A percentile compares a stretch with the other conserved stretches of the same genome.
phyloP scores from a whole-genome alignment of 805 yeast species.

The Wickerhamomyces rabaulensis region DNA sequence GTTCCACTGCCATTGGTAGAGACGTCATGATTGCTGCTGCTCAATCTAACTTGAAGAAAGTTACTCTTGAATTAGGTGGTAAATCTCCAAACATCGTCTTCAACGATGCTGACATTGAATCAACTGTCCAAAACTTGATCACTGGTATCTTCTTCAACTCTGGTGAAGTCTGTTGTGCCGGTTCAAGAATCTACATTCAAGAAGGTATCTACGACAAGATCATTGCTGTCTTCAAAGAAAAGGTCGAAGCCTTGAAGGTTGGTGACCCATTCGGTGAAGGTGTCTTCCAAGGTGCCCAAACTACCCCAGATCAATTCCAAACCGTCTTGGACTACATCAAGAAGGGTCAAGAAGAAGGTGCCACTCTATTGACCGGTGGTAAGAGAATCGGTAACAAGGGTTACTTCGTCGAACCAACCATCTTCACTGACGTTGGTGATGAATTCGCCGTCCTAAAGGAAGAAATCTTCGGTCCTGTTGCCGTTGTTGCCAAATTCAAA shows the following conservation, averaged over 20 bases:
- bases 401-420: constrained; percentile 57
- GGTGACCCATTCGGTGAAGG: constrained; percentile 60
- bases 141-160: constrained; percentile 62
- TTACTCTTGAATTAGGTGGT: constrained; percentile 65
- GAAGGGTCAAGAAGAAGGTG: constrained; percentile 53
- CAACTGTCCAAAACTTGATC: constrained; percentile 41
- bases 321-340: constrained; percentile 55
- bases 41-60: constrained; percentile 57
- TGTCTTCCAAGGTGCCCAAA: constrained; percentile 61
- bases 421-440: constrained; percentile 49
- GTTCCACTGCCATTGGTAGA: constrained; percentile 62
- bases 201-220: constrained; percentile 54
- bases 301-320: constrained; percentile 52
- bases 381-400: constrained; percentile 52
- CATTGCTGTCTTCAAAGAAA: constrained; percentile 42
- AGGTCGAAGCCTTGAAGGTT: constrained; percentile 47
- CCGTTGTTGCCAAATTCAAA: constrained; percentile 53
- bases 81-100: constrained; percentile 64
- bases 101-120: constrained; percentile 50
- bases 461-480: constrained; percentile 67
- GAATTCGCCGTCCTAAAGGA: constrained; percentile 50
- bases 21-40: constrained; percentile 56
- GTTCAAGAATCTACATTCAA: constrained; percentile 60
- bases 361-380: constrained; percentile 56
- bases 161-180: constrained; percentile 70